Conservation (phyloP, 2,329 filamentous ascomycete species). For the Xylaria multiplex region DNA sequence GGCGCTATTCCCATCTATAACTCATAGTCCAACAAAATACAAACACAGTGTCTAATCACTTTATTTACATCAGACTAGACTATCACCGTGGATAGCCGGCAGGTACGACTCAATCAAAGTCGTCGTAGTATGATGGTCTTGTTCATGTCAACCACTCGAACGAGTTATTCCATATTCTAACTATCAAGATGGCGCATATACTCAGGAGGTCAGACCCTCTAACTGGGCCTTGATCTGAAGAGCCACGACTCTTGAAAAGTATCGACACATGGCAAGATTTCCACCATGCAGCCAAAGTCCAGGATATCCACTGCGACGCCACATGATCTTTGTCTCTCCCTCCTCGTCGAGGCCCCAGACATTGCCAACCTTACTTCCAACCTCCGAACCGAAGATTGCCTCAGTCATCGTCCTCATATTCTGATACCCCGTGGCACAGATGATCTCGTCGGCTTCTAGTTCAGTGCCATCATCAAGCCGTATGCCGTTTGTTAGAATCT, state of each 20-base stretch:
- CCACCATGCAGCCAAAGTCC: slow-evolving; percentile 75
- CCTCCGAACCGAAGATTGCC: slow-evolving; percentile 69
- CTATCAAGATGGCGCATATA: neutral
- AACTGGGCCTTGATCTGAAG: slow-evolving; percentile 62
- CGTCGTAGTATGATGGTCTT: too few species aligned
- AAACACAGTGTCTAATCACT: too few species aligned
- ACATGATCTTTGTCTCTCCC: slow-evolving; percentile 66
- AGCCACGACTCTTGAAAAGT: slow-evolving; percentile 65
- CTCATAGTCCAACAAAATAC: too few species aligned
- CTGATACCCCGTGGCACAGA: slow-evolving; percentile 67
- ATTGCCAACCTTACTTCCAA: slow-evolving; percentile 67
- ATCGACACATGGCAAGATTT: slow-evolving; percentile 70
- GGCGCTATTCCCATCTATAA: too few species aligned
- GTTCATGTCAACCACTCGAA: too few species aligned
- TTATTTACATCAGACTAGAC: too few species aligned
- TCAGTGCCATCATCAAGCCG: slow-evolving; percentile 60
- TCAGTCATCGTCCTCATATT: slow-evolving; percentile 73
- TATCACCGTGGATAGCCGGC: too few species aligned
- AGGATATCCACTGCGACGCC: slow-evolving; percentile 69
- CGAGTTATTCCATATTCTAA: neutral
- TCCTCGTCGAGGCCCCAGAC: slow-evolving; percentile 71
- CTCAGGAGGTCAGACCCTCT: slow-evolving; percentile 42
- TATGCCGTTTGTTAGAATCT: slow-evolving; percentile 55
- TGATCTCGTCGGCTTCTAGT: slow-evolving; percentile 65
- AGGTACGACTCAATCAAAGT: too few species aligned